Evolutionary conservation across 306 rosid genomes (phyloP), one percentile per base, ranked within the genome.

Genomic region (Malus sylvestris): DNA sequence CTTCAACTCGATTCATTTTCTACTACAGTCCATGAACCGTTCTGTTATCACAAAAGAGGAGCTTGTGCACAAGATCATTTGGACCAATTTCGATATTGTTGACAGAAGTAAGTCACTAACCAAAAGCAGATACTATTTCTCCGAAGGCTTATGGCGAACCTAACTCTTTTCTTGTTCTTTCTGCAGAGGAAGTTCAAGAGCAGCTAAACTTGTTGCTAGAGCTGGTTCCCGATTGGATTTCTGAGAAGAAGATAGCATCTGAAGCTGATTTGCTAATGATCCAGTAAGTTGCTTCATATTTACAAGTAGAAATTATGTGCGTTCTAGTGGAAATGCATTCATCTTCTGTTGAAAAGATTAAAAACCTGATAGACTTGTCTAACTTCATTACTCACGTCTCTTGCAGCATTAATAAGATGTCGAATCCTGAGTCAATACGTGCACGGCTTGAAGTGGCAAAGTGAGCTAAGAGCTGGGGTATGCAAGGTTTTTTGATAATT

Each of bases 161-260:
- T 85, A 44, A 86, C 52, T 4, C 25, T 63, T 72, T 22, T 40
- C 79, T 8, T 23, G 22, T 68, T 79, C 46, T 67, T 10, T 81
- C 67, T 40, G 18, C 73, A 96, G 97, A 87, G 44, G 97, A 96
- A 85, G 84, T 88, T 44, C 89, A 89, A 68, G 99, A 95, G 76
- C 97, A 87, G 69, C 79, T 95, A 11, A 77, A 57, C 73, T 83
- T 92, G 83, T 69, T 95, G 82, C 70, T 80, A 13, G 97, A 95
- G 84, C 68, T 95, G 70, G 89, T 67, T 58, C 99, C 97, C 0
- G 91, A 91, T 16, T 92, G 97, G 97, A 95, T 95, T 81, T 95
- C 88, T 32, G 90, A 88, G 71, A 89, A 89, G 81, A 89, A 88
- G 70, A 18, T 65, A 10, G 7, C 46, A 81, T 23, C 82, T 12